Conservation (phyloP, 2,329 filamentous ascomycete genomes). For the Colletotrichum tropicale region DNA sequence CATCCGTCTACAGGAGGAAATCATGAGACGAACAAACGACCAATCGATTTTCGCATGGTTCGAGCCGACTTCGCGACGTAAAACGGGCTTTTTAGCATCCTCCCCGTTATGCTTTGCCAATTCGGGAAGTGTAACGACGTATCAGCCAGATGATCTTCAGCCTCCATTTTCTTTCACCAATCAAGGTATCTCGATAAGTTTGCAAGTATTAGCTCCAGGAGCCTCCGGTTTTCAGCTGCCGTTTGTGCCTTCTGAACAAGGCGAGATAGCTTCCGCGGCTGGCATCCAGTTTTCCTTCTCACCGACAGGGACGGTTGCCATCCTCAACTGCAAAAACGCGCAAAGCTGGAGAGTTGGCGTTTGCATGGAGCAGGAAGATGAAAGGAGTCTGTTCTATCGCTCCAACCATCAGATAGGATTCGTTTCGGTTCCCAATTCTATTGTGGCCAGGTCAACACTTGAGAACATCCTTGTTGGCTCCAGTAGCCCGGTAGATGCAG, state of each 20-base stretch:
- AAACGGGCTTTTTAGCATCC: background rate
- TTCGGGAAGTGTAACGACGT: rapidly evolving
- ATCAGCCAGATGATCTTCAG: background rate
- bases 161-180: background rate
- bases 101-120: rapidly evolving
- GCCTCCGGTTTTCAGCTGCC: background rate
- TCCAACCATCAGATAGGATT: background rate
- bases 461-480: background rate
- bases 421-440: background rate
- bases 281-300: background rate
- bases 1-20: background rate
- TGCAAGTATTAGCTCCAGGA: rapidly evolving
- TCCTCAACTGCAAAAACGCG: background rate
- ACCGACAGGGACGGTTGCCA: background rate
- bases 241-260: background rate
- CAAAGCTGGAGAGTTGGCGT: background rate
- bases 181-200: background rate
- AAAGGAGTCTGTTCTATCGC: background rate
- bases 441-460: background rate
- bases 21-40: background rate
- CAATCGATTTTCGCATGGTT: background rate
- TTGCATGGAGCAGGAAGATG: background rate
- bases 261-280: background rate
- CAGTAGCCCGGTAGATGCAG: background rate
- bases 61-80: rapidly evolving